These are phyloP conservation scores for Paraconiothyrium sp. DNA, from an alignment of 2,329 filamentous ascomycete species.

Conservation along the genomic window DNA sequence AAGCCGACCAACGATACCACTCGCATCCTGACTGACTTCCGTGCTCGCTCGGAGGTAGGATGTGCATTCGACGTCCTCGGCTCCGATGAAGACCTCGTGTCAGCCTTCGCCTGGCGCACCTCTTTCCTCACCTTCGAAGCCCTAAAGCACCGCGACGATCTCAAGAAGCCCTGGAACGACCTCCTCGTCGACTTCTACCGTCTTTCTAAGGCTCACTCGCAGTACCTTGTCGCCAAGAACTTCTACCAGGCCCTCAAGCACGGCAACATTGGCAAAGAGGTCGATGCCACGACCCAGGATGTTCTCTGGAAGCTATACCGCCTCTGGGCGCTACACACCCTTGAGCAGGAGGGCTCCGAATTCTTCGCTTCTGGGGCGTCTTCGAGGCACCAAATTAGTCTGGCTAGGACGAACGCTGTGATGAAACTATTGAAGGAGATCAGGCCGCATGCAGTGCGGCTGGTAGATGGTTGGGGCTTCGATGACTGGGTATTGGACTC, in stretches of 20 bases:
- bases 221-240: slow-evolving; percentile 81
- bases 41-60: slow-evolving; percentile 72
- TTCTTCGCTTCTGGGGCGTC: slow-evolving; percentile 77
- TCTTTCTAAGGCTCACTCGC: slow-evolving; percentile 76
- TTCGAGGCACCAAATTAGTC: slow-evolving; percentile 76
- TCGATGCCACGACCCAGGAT: slow-evolving; percentile 66
- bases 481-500: slow-evolving; percentile 81
- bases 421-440: slow-evolving; percentile 77
- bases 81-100: slow-evolving; percentile 74
- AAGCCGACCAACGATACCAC: slow-evolving; percentile 74
- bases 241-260: slow-evolving; percentile 76
- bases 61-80: slow-evolving; percentile 79
- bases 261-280: slow-evolving; percentile 59
- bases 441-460: slow-evolving; percentile 74
- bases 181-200: slow-evolving; percentile 82
- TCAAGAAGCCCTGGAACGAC: slow-evolving; percentile 79
- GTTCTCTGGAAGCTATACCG: slow-evolving; percentile 74
- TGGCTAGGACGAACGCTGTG: slow-evolving; percentile 72
- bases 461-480: slow-evolving; percentile 80
- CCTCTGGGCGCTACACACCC: slow-evolving; percentile 70
- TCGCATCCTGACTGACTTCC: slow-evolving; percentile 71
- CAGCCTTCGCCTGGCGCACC: slow-evolving; percentile 78
- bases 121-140: slow-evolving; percentile 80
- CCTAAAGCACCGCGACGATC: slow-evolving; percentile 75
- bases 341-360: slow-evolving; percentile 74